Evolutionary conservation across 2,329 filamentous ascomycete species (phyloP).

Genomic region (Colletotrichum sp.): DNA sequence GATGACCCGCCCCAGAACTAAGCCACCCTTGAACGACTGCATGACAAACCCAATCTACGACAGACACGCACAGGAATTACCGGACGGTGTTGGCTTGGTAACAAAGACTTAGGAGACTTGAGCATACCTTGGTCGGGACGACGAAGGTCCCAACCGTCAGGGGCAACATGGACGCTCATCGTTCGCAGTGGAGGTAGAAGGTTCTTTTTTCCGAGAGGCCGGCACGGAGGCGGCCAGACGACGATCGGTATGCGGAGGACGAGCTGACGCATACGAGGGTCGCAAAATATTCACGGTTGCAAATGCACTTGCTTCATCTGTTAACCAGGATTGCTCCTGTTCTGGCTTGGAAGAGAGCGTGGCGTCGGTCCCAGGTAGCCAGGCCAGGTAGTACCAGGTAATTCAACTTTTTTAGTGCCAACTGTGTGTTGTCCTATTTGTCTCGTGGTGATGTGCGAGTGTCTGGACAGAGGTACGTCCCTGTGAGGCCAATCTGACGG

Average conservation of each 20-base stretch:
- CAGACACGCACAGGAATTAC: conserved; percentile 20
- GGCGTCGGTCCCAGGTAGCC: conserved; percentile 17
- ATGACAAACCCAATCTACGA: conserved; percentile 17
- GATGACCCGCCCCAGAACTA: conserved; percentile 62
- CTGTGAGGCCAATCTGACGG: background rate
- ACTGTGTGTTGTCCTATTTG: background rate
- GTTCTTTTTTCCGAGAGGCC: background rate
- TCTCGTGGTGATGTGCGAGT: background rate
- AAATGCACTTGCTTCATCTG: conserved; percentile 4
- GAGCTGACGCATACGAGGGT: background rate
- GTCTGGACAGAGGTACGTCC: background rate
- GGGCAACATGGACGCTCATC: background rate
- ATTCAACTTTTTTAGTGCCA: conserved; percentile 10
- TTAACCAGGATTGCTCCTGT: background rate
- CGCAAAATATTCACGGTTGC: conserved; percentile 1
- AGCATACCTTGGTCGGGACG: background rate
- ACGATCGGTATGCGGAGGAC: background rate
- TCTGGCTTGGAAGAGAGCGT: conserved; percentile 6
- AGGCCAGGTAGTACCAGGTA: conserved; percentile 16
- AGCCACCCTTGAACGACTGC: conserved; percentile 22
- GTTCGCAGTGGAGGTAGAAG: background rate
- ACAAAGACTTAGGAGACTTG: background rate
- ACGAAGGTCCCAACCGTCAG: background rate
- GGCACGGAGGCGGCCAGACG: background rate
- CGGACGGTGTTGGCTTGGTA: conserved; percentile 11